Evolutionary conservation across 2,329 filamentous ascomycete species (phyloP).

Genomic region (Aureobasidium pullulans): DNA sequence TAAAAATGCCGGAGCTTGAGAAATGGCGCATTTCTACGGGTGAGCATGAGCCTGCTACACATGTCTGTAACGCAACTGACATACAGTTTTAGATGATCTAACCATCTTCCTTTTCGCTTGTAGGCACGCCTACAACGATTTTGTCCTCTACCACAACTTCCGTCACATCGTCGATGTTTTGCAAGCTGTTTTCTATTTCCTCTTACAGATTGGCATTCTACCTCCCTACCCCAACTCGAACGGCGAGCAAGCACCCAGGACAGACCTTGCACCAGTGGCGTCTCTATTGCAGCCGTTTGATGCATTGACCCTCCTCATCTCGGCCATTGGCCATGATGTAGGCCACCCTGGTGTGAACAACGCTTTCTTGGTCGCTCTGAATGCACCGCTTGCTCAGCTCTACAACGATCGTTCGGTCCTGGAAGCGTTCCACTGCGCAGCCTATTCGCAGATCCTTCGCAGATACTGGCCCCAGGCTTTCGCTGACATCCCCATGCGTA

Average conservation of each 20-base stretch:
- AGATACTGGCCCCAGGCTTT: constrained; percentile 85
- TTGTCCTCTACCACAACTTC: constrained; percentile 97
- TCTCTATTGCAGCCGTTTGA: constrained; percentile 77
- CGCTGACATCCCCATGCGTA: constrained; percentile 69
- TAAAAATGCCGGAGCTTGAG: constrained; percentile 73
- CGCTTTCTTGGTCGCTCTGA: constrained; percentile 84
- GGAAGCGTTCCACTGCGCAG: constrained; percentile 95
- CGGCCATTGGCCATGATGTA: constrained; percentile 96
- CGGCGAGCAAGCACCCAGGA: not conserved
- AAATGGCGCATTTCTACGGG: constrained; percentile 72
- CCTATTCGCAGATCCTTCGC: constrained; percentile 90
- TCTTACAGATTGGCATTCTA: constrained; percentile 70
- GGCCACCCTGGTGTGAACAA: constrained; percentile 98
- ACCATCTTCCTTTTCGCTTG: constrained; percentile 81
- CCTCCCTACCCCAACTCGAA: constrained; percentile 51
- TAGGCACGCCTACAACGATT: constrained; percentile 89
- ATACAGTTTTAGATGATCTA: constrained; percentile 57
- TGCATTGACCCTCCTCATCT: constrained; percentile 79
- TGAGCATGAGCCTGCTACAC: constrained; percentile 34
- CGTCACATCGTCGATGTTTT: constrained; percentile 93
- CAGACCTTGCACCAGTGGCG: constrained; percentile 44
- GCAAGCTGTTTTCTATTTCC: constrained; percentile 82
- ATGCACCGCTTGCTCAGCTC: constrained; percentile 84
- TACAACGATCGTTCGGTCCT: constrained; percentile 97
- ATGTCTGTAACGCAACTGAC: constrained; percentile 20